Conservation (phyloP, 371 early-diverging fungal species). For the Apophysomyces trapeziformis region DNA sequence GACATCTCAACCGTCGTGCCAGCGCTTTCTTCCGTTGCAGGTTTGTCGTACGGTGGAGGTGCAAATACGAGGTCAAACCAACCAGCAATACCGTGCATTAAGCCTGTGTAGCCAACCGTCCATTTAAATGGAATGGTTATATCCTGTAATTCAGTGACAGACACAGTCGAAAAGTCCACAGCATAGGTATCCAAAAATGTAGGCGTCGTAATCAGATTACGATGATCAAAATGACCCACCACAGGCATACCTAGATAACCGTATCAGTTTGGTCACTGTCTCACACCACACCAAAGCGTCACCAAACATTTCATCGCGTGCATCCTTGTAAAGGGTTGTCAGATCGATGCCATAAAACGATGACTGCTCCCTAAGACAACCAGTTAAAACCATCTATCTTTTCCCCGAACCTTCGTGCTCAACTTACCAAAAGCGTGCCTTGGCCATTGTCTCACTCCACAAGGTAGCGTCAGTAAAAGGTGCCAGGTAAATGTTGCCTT, state of each 20-base stretch:
- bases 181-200: conserved; percentile 48
- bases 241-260: conserved; percentile 72
- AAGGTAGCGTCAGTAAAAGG: conserved; percentile 85
- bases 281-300: background rate
- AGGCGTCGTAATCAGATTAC: conserved; percentile 76
- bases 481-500: conserved; percentile 87
- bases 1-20: conserved; percentile 67
- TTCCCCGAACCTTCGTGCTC: background rate
- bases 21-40: conserved; percentile 15
- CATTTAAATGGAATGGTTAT: conserved; percentile 87
- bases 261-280: conserved; percentile 28
- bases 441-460: conserved; percentile 93
- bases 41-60: conserved; percentile 43
- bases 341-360: conserved; percentile 95
- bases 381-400: background rate
- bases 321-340: conserved; percentile 79
- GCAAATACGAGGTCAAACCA: conserved; percentile 95
- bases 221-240: conserved; percentile 93
- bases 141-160: conserved; percentile 74
- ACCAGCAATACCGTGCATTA: conserved; percentile 95
- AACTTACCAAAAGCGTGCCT: conserved; percentile 80
- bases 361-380: conserved; percentile 64
- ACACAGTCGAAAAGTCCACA: conserved; percentile 89
- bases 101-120: conserved; percentile 84
- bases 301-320: conserved; percentile 87